Percentiles rank a stretch among this genome's conserved stretches.
Evolutionary conservation across 2,329 filamentous ascomycete species (phyloP).

Genomic region (Calonectria multiphialidica): DNA sequence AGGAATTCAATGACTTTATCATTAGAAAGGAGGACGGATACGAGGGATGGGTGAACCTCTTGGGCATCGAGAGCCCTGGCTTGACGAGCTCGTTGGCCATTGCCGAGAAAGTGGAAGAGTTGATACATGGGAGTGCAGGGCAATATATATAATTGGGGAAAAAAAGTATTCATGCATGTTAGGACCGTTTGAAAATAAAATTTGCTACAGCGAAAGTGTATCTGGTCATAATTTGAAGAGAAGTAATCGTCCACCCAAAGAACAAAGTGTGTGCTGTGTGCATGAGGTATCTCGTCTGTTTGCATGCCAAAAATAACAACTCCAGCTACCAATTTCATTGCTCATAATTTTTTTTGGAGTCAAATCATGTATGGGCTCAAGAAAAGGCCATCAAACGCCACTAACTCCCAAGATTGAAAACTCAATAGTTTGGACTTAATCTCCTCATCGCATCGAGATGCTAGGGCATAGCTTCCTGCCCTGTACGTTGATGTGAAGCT

Average conservation of each 20-base stretch:
- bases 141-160: slow-evolving; percentile 1
- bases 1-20: slow-evolving; percentile 86
- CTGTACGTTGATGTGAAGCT: slow-evolving; percentile 75
- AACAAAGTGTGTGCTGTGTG: slow-evolving; percentile 10
- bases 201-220: slow-evolving; percentile 24
- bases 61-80: slow-evolving; percentile 95
- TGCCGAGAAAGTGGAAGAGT: slow-evolving; percentile 76
- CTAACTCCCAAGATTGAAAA: slow-evolving; percentile 12
- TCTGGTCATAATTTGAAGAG: slow-evolving; percentile 12
- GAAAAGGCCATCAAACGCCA: slow-evolving; percentile 13
- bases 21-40: slow-evolving; percentile 83
- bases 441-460: slow-evolving; percentile 62
- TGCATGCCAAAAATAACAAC: slow-evolving; percentile 31
- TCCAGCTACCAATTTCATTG: slow-evolving; percentile 33
- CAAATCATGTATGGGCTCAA: neutral
- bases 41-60: slow-evolving; percentile 86
- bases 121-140: slow-evolving; percentile 57
- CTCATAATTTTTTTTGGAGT: slow-evolving; percentile 38
- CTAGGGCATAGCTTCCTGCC: slow-evolving; percentile 71
- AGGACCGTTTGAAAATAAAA: slow-evolving; percentile 7
- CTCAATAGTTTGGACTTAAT: neutral
- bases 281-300: slow-evolving; percentile 34
- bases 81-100: slow-evolving; percentile 90
- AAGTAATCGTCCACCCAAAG: slow-evolving; percentile 30
- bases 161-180: neutral